Evolutionary conservation across 495 filamentous ascomycete species (phyloP).

Genomic region (Aspergillus steynii): DNA sequence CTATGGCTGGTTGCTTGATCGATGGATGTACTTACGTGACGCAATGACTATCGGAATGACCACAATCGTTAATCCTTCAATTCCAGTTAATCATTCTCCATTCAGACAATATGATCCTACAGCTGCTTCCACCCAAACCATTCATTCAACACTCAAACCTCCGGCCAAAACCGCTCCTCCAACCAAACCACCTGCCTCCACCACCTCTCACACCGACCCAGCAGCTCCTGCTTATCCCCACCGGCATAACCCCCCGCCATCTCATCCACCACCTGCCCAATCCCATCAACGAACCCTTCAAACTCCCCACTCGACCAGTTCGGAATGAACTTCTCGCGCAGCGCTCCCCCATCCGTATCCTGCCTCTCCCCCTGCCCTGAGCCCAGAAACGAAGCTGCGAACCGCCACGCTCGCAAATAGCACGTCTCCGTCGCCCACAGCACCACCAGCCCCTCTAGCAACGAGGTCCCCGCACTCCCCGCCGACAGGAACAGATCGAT

Average conservation of each 20-base stretch:
- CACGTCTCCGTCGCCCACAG: slow-evolving; percentile 74
- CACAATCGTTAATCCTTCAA: background rate
- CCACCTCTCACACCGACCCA: slow-evolving; percentile 41
- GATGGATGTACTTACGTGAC: slow-evolving; percentile 6
- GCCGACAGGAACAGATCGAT: slow-evolving; percentile 57
- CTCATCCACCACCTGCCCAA: slow-evolving; percentile 45
- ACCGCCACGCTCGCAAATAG: slow-evolving; percentile 61
- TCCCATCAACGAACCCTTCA: slow-evolving; percentile 51
- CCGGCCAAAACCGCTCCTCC: slow-evolving; percentile 54
- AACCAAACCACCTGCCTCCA: slow-evolving; percentile 56
- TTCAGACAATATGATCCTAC: too few species aligned
- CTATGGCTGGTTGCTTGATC: background rate
- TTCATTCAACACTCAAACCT: slow-evolving; percentile 7
- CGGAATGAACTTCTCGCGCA: slow-evolving; percentile 62
- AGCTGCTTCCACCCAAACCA: too few species aligned
- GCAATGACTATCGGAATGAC: background rate
- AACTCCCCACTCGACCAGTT: slow-evolving; percentile 67
- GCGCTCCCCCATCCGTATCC: slow-evolving; percentile 63
- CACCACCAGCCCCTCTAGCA: slow-evolving; percentile 67
- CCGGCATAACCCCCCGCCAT: slow-evolving; percentile 42
- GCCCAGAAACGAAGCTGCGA: slow-evolving; percentile 44
- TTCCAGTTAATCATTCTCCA: too few species aligned
- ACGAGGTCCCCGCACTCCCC: slow-evolving; percentile 39
- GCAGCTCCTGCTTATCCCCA: slow-evolving; percentile 31
- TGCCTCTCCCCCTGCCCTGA: slow-evolving; percentile 8